phyloP scores from a whole-genome alignment of 2,329 filamentous ascomycete genomes.

The Orbilia javanica region DNA sequence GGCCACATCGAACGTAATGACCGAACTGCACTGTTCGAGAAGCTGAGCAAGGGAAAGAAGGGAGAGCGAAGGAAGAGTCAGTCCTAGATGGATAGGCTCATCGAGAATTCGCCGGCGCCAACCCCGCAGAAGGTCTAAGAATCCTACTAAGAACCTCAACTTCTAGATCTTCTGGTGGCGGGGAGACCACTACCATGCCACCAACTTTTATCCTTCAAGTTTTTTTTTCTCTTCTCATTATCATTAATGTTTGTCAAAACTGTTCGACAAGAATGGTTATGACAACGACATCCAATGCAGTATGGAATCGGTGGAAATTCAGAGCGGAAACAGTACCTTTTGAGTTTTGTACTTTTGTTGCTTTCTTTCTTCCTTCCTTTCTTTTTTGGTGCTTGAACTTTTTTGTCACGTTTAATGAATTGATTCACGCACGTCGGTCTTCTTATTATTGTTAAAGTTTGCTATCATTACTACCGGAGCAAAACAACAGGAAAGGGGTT shows the following conservation, averaged over 20 bases:
- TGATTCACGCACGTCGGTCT: slow-evolving; percentile 14
- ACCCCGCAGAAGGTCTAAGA: slow-evolving; percentile 47
- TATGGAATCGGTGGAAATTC: slow-evolving; percentile 19
- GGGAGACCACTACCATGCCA: neutral
- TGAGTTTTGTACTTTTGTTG: slow-evolving; percentile 15
- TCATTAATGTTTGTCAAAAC: slow-evolving; percentile 21
- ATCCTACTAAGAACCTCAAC: slow-evolving; percentile 3
- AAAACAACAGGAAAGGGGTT: slow-evolving; percentile 3
- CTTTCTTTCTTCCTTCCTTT: neutral
- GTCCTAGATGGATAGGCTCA: slow-evolving; percentile 57
- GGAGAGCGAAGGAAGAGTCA: slow-evolving; percentile 57
- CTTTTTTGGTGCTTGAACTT: slow-evolving; percentile 29
- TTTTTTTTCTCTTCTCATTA: slow-evolving; percentile 17
- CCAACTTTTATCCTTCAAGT: slow-evolving; percentile 13
- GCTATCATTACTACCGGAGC: slow-evolving; percentile 6
- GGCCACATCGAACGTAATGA: slow-evolving; percentile 74
- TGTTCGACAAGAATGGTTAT: slow-evolving; percentile 1
- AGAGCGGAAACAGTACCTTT: slow-evolving; percentile 25
- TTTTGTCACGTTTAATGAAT: slow-evolving; percentile 37
- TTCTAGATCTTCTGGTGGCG: slow-evolving; percentile 5
- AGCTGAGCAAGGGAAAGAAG: slow-evolving; percentile 39
- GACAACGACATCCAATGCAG: slow-evolving; percentile 5
- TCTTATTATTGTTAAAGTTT: neutral
- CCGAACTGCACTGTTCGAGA: slow-evolving; percentile 73
- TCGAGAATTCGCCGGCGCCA: slow-evolving; percentile 53